Conservation (phyloP, 2,329 filamentous ascomycete species). For the Alternaria sp. region DNA sequence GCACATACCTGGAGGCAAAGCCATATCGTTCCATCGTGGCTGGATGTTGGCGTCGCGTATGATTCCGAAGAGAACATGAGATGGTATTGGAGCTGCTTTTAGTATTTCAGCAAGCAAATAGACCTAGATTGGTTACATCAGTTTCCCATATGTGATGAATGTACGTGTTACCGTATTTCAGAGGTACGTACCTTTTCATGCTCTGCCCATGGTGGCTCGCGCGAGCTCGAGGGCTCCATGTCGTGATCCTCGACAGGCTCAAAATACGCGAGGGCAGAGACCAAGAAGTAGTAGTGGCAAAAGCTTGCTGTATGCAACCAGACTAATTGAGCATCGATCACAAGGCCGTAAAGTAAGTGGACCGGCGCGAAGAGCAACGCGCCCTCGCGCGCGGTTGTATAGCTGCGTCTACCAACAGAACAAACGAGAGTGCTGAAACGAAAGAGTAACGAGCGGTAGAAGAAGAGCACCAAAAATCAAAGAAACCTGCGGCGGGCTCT, state of each 20-base stretch:
- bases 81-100: slow-evolving; percentile 56
- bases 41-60: slow-evolving; percentile 55
- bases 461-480: slow-evolving; percentile 38
- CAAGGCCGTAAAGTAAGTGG: slow-evolving; percentile 44
- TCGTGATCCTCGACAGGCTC: slow-evolving; percentile 27
- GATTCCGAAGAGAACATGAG: slow-evolving; percentile 54
- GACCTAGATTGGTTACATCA: slow-evolving; percentile 32
- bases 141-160: slow-evolving; percentile 2
- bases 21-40: slow-evolving; percentile 59
- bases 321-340: slow-evolving; percentile 49
- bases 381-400: slow-evolving; percentile 37
- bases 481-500: slow-evolving; percentile 38
- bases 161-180: slow-evolving; percentile 5
- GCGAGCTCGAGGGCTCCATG: slow-evolving; percentile 50
- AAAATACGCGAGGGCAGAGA: slow-evolving; percentile 34
- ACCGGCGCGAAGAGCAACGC: slow-evolving; percentile 41
- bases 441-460: slow-evolving; percentile 36
- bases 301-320: slow-evolving; percentile 41
- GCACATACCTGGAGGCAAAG: slow-evolving; percentile 59
- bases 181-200: slow-evolving; percentile 55
- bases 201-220: slow-evolving; percentile 56
- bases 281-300: slow-evolving; percentile 43
- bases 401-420: slow-evolving; percentile 39
- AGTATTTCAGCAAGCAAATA: slow-evolving; percentile 62
- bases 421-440: slow-evolving; percentile 44